phyloP scores from a whole-genome alignment of 768 basidiomycete genomes.

The Coprinopsis strossmayeri region DNA sequence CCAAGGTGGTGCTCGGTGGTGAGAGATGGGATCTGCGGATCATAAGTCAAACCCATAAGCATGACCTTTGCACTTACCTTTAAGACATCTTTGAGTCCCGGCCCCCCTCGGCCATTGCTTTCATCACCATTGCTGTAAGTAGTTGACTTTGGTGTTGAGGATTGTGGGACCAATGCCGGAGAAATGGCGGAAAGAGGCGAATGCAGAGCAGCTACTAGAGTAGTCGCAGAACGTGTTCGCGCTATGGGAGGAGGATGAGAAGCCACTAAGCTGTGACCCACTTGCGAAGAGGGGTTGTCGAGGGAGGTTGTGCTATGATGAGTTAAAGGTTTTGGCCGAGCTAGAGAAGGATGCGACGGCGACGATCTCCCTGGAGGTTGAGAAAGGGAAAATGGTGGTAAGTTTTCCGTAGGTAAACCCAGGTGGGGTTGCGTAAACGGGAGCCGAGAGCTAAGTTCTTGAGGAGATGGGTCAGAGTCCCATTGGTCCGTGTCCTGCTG shows the following conservation, averaged over 20 bases:
- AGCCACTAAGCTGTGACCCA: background rate
- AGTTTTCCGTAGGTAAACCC: slow-evolving; percentile 13
- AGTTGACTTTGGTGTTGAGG: background rate
- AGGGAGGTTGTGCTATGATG: slow-evolving; percentile 7
- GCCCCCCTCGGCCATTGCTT: slow-evolving; percentile 30
- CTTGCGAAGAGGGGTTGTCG: background rate
- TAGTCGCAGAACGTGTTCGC: slow-evolving; percentile 9
- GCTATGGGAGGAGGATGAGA: slow-evolving; percentile 11
- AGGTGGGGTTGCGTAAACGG: slow-evolving; percentile 15
- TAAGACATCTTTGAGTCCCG: slow-evolving; percentile 66
- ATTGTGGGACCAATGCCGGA: background rate
- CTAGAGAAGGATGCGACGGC: slow-evolving; percentile 9
- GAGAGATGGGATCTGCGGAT: slow-evolving; percentile 51
- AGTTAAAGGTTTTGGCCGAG: background rate
- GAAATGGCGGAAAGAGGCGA: background rate
- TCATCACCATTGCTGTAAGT: background rate
- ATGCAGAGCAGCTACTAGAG: background rate
- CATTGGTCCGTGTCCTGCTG: too few relatives aligned
- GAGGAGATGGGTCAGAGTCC: too few relatives aligned
- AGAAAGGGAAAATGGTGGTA: background rate
- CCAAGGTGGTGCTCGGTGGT: slow-evolving; percentile 67
- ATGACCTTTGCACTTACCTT: slow-evolving; percentile 38
- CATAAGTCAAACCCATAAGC: slow-evolving; percentile 3
- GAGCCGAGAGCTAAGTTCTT: background rate
- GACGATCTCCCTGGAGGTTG: slow-evolving; percentile 10